Evolutionary conservation across 257 asterid species (phyloP).

Genomic region (Solanum bukasovii): DNA sequence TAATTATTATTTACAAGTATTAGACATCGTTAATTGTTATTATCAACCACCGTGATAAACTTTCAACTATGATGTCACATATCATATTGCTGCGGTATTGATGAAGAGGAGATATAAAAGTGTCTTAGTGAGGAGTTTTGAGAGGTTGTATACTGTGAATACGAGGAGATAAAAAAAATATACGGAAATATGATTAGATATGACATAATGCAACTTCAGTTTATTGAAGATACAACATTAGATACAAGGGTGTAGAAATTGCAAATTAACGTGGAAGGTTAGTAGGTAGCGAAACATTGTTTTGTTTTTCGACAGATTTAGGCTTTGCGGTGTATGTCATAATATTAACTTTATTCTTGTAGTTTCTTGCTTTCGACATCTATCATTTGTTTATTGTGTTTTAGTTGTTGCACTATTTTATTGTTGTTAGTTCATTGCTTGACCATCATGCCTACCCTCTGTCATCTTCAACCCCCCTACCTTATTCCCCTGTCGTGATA

Average conservation of each 20-base stretch:
- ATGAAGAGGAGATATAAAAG: too few relatives aligned
- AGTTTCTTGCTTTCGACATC: background rate
- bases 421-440: background rate
- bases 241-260: background rate
- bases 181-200: background rate
- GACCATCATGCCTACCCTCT: background rate
- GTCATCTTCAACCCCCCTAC: background rate
- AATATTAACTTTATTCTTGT: background rate
- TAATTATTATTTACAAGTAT: too few relatives aligned
- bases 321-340: background rate
- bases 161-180: background rate
- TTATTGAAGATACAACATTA: background rate
- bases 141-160: background rate
- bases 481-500: background rate
- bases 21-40: too few relatives aligned
- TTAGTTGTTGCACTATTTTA: background rate
- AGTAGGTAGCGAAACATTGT: background rate
- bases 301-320: background rate
- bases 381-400: background rate
- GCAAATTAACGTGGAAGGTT: background rate
- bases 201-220: background rate
- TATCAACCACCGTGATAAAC: too few relatives aligned
- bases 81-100: too few relatives aligned
- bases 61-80: background rate
- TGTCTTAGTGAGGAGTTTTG: background rate